Base-by-base conservation (phyloP, 768 basidiomycete genomes). In the Tulasnella calospora region DNA sequence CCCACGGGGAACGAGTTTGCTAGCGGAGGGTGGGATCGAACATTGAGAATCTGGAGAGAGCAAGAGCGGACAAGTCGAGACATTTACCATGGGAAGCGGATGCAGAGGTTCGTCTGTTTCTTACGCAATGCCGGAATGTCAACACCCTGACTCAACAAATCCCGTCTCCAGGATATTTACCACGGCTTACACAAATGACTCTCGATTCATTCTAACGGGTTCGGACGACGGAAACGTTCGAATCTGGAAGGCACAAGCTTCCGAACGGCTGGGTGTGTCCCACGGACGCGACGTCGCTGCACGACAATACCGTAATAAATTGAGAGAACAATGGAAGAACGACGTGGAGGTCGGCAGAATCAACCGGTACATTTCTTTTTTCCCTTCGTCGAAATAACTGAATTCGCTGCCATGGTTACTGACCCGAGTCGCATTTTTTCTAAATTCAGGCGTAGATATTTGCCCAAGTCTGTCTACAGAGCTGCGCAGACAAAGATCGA, bases 1-100 rank as follows among this genome's bases (percentile, higher is more conserved):
- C 98, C 98, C 0, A 99, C 96, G 0, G 98, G 98, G 13, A 87
- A 92, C 46, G 96, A 96, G 82, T 98, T 99, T 83, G 96, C 98
- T 36, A 95, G 93, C 80, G 98, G 98, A 15, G 93, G 94, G 3
- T 99, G 97, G 92, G 98, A 99, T 84, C 89, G 96, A 61, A 98
- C 96, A 1, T 88, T 98, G 69, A 87, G 96, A 79, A 89, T 99
- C 84, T 99, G 97, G 97, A 91, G 91, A 81, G 91, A 94, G 81
- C 94, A 92, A 36, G 89, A 88, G 55, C 96, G 96, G 0, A 90
- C 90, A 40, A 88, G 88, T 9, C 90, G 93, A 21, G 97, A 99
- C 83, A 92, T 96, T 8, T 99, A 99, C 83, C 97, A 99, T 84
- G 97, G 96, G 21, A 99, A 99, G 85, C 93, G 98, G 70, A 99